A percentile compares a stretch with the other conserved stretches of the same genome.
These are phyloP conservation scores for Debaryomyces fabryi DNA, from an alignment of 1,139 yeast species.

Conservation along the genomic window DNA sequence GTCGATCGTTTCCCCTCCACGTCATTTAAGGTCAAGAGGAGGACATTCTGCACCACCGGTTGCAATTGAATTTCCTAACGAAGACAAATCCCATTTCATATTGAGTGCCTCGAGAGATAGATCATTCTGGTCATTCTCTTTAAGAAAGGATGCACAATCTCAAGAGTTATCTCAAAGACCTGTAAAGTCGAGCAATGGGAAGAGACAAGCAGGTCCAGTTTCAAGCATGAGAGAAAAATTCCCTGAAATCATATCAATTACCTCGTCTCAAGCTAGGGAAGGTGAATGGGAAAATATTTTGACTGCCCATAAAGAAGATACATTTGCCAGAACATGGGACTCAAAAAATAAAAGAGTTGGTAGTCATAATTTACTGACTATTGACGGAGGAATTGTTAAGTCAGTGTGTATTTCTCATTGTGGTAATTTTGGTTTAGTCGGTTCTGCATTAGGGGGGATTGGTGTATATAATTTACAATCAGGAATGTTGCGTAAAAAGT, in stretches of 20 bases:
- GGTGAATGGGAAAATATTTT: conserved; percentile 95
- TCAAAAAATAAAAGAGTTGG: conserved; percentile 84
- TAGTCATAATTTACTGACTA: conserved; percentile 65
- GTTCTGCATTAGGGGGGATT: conserved; percentile 89
- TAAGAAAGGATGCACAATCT: conserved; percentile 95
- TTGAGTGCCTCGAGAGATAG: conserved; percentile 87
- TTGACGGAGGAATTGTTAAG: conserved; percentile 82
- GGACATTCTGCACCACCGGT: conserved; percentile 96
- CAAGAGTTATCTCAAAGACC: conserved; percentile 87
- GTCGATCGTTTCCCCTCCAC: conserved; percentile 81
- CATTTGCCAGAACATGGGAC: conserved; percentile 91
- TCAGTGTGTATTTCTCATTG: conserved; percentile 83
- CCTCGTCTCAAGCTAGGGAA: conserved; percentile 75
- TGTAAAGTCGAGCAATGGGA: conserved; percentile 55
- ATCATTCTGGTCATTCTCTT: conserved; percentile 87
- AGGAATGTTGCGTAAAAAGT: conserved; percentile 71
- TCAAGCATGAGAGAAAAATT: conserved; percentile 61
- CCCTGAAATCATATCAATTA: conserved; percentile 73
- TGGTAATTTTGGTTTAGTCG: conserved; percentile 93
- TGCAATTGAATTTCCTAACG: conserved; percentile 74
- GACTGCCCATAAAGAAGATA: conserved; percentile 88
- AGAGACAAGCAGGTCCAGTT: conserved; percentile 61
- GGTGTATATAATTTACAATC: conserved; percentile 90
- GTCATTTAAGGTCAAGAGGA: conserved; percentile 90
- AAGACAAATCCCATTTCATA: conserved; percentile 76